These are phyloP conservation scores for Acanthamoeba sp. DNA, from an alignment of 208 protist genomes.

Conservation along the genomic window DNA sequence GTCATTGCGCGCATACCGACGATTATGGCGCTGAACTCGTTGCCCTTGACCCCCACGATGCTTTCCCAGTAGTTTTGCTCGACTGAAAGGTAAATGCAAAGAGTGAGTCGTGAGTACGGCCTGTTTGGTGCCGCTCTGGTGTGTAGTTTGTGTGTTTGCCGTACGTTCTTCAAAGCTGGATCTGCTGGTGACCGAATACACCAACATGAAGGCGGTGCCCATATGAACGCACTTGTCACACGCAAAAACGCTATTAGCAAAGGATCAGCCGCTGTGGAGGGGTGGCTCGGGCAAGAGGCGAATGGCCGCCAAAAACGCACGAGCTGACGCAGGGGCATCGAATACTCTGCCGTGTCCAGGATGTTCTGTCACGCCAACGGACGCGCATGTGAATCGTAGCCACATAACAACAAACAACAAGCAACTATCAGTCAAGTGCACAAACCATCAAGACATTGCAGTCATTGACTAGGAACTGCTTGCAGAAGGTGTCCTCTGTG, in stretches of 20 bases:
- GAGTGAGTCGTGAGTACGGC: constrained; percentile 75
- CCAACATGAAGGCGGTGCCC: constrained; percentile 85
- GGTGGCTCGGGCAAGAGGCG: not conserved
- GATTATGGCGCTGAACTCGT: not conserved
- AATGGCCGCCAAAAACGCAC: not conserved
- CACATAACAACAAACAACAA: not conserved
- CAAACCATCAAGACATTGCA: not conserved
- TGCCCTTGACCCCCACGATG: not conserved
- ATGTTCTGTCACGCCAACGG: constrained; percentile 81
- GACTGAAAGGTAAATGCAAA: not conserved
- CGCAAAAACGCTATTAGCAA: not conserved
- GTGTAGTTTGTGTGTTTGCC: not conserved
- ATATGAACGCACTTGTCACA: not conserved
- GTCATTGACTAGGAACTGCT: not conserved
- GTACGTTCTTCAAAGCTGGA: constrained; percentile 87
- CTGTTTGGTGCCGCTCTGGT: not conserved
- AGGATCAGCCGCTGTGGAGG: not conserved
- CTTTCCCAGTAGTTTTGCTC: not conserved
- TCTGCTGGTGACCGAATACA: constrained; percentile 85
- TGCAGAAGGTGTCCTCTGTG: not conserved
- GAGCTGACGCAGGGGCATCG: constrained; percentile 89
- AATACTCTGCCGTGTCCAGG: constrained; percentile 90
- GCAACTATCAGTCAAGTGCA: not conserved
- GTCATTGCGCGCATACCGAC: not conserved
- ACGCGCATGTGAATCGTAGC: too few species aligned